Conservation (phyloP, 257 asterid genomes). For the Solanum habrochaites region DNA sequence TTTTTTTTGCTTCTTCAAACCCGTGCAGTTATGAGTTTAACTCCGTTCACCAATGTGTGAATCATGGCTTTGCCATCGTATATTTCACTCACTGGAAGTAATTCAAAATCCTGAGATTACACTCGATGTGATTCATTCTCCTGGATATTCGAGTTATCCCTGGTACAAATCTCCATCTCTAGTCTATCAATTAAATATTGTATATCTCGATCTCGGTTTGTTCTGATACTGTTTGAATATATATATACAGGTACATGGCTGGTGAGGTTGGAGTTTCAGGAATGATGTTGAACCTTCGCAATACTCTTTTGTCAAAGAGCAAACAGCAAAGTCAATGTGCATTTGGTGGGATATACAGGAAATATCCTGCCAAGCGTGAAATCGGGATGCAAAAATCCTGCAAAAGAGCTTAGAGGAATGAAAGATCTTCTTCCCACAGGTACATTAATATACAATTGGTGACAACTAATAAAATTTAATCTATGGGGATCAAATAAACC, state of each 20-base stretch:
- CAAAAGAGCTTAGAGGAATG: not conserved
- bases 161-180: not conserved
- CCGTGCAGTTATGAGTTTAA: not conserved
- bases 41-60: conserved; percentile 1
- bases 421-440: not conserved
- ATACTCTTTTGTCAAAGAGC: not conserved
- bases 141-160: conserved; percentile 1
- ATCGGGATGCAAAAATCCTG: not conserved
- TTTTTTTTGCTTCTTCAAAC: no score
- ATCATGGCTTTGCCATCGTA: conserved; percentile 18
- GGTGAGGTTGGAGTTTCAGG: not conserved
- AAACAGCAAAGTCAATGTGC: not conserved
- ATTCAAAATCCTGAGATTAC: conserved; percentile 2
- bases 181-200: not conserved
- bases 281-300: not conserved
- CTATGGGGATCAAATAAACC: not conserved
- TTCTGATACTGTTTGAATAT: not conserved
- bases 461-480: not conserved
- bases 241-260: not conserved
- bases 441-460: not conserved
- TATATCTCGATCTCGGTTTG: not conserved
- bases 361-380: not conserved
- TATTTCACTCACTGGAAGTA: conserved; percentile 4
- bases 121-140: not conserved
- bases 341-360: not conserved